phyloP scores from a whole-genome alignment of 2,329 filamentous ascomycete species.

The Aureobasidium leucospermi region DNA sequence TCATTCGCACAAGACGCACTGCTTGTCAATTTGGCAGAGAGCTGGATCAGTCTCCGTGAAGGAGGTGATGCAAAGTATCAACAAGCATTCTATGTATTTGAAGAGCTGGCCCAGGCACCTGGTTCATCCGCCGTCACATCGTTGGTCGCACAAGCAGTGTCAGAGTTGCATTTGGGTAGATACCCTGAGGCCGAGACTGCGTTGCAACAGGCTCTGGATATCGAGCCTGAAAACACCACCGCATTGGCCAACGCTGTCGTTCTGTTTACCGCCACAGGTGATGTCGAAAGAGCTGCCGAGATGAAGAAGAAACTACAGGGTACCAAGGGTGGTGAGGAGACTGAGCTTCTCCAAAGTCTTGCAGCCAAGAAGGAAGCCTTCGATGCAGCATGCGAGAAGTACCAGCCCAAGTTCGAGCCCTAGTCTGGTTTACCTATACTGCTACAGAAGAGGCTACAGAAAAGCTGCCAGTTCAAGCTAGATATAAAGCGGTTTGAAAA shows the following conservation, averaged over 20 bases:
- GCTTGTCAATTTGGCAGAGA: constrained; percentile 88
- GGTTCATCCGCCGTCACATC: constrained; percentile 68
- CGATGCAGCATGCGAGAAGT: constrained; percentile 79
- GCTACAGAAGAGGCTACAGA: no score
- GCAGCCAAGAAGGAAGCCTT: constrained; percentile 83
- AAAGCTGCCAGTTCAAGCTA: no score
- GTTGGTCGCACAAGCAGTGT: constrained; percentile 80
- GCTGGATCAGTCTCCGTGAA: constrained; percentile 87
- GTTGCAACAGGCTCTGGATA: constrained; percentile 68
- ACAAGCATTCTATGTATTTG: constrained; percentile 93
- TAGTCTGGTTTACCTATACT: constrained; percentile 24
- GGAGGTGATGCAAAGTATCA: constrained; percentile 95
- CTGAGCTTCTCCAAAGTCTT: constrained; percentile 44
- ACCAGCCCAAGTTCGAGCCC: constrained; percentile 70
- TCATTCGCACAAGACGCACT: constrained; percentile 94
- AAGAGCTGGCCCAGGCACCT: constrained; percentile 85
- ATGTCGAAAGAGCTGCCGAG: constrained; percentile 51
- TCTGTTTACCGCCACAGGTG: constrained; percentile 68
- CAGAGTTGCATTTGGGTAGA: constrained; percentile 83
- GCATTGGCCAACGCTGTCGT: constrained; percentile 80
- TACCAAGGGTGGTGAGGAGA: constrained; percentile 32
- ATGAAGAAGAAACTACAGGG: constrained; percentile 46
- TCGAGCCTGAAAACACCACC: constrained; percentile 63
- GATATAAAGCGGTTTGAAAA: no score
- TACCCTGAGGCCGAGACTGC: constrained; percentile 84